Base-by-base conservation (phyloP, 441 rosid genomes). In the Iberis amara region DNA sequence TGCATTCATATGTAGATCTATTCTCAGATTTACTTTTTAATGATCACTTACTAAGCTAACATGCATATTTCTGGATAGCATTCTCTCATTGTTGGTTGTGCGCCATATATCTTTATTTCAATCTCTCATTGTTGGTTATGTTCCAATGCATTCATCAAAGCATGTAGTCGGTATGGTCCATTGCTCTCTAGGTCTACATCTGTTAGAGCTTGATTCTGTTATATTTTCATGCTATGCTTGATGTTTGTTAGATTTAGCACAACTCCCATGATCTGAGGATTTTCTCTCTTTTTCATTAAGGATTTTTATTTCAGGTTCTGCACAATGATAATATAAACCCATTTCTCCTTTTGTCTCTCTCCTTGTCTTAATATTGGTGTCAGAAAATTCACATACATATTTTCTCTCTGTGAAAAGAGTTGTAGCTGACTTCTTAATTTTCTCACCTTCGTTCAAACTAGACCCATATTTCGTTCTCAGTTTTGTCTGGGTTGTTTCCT, bases 41-140 rank as follows among this genome's bases (percentile, higher is more conserved):
- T 52, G 36, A 21, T 35, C 10, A 49, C 14, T 6, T 43, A 49
- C 33, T n/a, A 18, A 21, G 33, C 30, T 50, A 52, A 11, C 4
- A 44, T 13, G 31, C 35, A 47, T 31, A 31, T 40, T 7, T 49
- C 40, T 59, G 50, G 36, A 59, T n/a, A n/a, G n/a, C n/a, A n/a
- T n/a, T n/a, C n/a, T n/a, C n/a, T n/a, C n/a, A n/a, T n/a, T n/a
- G n/a, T n/a, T n/a, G n/a, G n/a, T n/a, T n/a, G n/a, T n/a, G n/a
- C n/a, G n/a, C n/a, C n/a, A n/a, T n/a, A n/a, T n/a, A n/a, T n/a
- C n/a, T n/a, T n/a, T 49, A 32, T 8, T 14, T 24, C 27, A 12
- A 31, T 32, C 43, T 41, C 55, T 40, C 50, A 50, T 40, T 32
- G 57, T 50, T 59, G 15, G 28, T 59, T 41, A 49, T 23, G 18